Evolutionary conservation across 441 rosid genomes (phyloP).

Genomic region (Pelargonium australe): DNA sequence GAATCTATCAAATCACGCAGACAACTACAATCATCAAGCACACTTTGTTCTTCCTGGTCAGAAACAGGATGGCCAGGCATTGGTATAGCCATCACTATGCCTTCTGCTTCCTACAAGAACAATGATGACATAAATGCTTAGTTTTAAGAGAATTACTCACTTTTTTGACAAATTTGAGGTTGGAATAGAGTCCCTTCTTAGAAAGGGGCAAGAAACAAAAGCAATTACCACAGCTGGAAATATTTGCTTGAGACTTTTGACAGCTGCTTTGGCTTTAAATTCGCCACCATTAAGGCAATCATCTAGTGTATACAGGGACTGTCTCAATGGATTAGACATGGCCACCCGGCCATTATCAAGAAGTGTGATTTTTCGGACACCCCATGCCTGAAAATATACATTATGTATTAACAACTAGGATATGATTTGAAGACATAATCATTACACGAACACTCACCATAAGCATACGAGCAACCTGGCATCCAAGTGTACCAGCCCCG

Average conservation of each 20-base stretch:
- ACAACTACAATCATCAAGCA: constrained; percentile 63
- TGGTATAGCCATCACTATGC: constrained; percentile 79
- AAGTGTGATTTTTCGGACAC: constrained; percentile 76
- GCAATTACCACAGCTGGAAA: constrained; percentile 73
- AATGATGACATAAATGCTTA: background rate
- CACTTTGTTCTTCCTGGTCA: constrained; percentile 62
- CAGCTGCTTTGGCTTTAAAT: constrained; percentile 81
- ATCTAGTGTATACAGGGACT: constrained; percentile 77
- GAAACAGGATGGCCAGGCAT: constrained; percentile 96
- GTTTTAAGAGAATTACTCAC: constrained; percentile 6
- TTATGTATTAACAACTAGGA: constrained; percentile 18
- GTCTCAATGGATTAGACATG: constrained; percentile 96
- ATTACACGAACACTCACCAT: constrained; percentile 43
- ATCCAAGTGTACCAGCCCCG: constrained; percentile 96
- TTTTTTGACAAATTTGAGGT: background rate
- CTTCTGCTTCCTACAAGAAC: constrained; percentile 58
- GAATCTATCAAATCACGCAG: constrained; percentile 62
- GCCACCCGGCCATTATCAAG: constrained; percentile 89
- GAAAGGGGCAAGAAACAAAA: constrained; percentile 17
- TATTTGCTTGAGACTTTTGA: constrained; percentile 68
- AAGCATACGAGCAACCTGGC: constrained; percentile 95
- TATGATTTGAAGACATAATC: constrained; percentile 2
- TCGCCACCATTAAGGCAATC: constrained; percentile 82
- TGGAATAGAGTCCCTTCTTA: background rate
- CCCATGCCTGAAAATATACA: constrained; percentile 68